Evolutionary conservation across 1,284 basidiomycete species (phyloP).

Genomic region (Anthracocystis panici-leucophaei): DNA sequence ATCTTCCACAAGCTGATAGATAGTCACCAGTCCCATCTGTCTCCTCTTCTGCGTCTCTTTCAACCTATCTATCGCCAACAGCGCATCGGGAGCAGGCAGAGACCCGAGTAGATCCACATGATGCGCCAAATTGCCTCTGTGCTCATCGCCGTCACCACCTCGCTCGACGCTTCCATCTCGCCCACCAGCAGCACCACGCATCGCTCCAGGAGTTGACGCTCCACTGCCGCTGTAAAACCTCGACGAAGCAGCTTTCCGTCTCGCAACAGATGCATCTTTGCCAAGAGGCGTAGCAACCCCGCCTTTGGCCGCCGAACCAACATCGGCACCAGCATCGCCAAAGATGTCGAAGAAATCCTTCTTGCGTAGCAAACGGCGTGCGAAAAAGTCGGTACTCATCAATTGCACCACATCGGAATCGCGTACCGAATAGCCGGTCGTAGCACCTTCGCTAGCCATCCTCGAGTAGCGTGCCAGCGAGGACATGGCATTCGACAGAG

Average conservation of each 20-base stretch:
- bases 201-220: slow-evolving; percentile 36
- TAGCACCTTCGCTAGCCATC: slow-evolving; percentile 30
- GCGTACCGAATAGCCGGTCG: slow-evolving; percentile 45
- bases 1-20: slow-evolving; percentile 46
- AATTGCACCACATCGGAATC: slow-evolving; percentile 63
- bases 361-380: slow-evolving; percentile 33
- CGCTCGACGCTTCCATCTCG: neutral
- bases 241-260: slow-evolving; percentile 18
- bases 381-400: slow-evolving; percentile 59
- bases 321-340: slow-evolving; percentile 15
- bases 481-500: slow-evolving; percentile 56
- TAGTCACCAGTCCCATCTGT: slow-evolving; percentile 30
- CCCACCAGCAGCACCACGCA: slow-evolving; percentile 2
- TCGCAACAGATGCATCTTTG: slow-evolving; percentile 23
- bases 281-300: slow-evolving; percentile 20
- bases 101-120: slow-evolving; percentile 47
- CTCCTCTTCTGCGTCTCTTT: slow-evolving; percentile 29
- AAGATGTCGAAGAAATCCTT: slow-evolving; percentile 49
- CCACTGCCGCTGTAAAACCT: slow-evolving; percentile 47
- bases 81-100: slow-evolving; percentile 36
- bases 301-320: slow-evolving; percentile 7
- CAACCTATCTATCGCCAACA: slow-evolving; percentile 35
- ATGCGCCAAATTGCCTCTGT: slow-evolving; percentile 13
- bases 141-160: slow-evolving; percentile 15
- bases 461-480: slow-evolving; percentile 46